phyloP scores from a whole-genome alignment of 371 early-diverging fungal genomes.

The Saksenaea vasiformis region DNA sequence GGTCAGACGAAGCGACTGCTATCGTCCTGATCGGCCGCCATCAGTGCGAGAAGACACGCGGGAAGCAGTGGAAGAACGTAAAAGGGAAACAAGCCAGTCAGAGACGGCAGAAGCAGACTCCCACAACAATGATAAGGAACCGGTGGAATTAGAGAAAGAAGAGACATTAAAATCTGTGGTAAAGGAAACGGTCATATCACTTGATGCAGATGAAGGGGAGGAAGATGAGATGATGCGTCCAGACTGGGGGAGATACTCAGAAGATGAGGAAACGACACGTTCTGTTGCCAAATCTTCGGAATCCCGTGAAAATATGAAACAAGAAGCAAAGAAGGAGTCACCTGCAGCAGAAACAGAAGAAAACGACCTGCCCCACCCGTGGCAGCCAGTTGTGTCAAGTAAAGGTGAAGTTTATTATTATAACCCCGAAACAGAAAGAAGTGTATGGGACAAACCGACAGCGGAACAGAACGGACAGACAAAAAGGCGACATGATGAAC shows the following conservation, averaged over 20 bases:
- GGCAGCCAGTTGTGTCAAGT: slow-evolving; percentile 10
- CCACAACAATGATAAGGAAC: not conserved
- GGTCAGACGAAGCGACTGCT: not conserved
- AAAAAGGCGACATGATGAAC: not conserved
- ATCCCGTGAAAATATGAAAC: not conserved
- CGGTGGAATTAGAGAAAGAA: not conserved
- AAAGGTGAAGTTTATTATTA: slow-evolving; percentile 19
- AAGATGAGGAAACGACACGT: not conserved
- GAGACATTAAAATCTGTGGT: not conserved
- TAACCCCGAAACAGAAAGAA: slow-evolving; percentile 13
- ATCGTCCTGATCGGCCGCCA: not conserved
- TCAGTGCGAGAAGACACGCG: not conserved
- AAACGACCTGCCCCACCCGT: slow-evolving; percentile 10
- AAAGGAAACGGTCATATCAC: slow-evolving; percentile 16
- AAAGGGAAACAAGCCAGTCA: not conserved
- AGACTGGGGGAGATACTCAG: not conserved
- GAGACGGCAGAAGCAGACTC: not conserved
- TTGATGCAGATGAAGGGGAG: slow-evolving; percentile 21
- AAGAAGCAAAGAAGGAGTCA: not conserved
- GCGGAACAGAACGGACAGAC: not conserved
- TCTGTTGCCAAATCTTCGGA: not conserved
- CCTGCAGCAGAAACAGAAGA: not conserved
- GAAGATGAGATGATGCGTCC: slow-evolving; percentile 7
- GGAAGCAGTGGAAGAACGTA: not conserved
- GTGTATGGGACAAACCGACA: slow-evolving; percentile 13